Base-by-base conservation (phyloP, 139 green algal genomes). In the Chlamydomonas sphaeroides region DNA sequence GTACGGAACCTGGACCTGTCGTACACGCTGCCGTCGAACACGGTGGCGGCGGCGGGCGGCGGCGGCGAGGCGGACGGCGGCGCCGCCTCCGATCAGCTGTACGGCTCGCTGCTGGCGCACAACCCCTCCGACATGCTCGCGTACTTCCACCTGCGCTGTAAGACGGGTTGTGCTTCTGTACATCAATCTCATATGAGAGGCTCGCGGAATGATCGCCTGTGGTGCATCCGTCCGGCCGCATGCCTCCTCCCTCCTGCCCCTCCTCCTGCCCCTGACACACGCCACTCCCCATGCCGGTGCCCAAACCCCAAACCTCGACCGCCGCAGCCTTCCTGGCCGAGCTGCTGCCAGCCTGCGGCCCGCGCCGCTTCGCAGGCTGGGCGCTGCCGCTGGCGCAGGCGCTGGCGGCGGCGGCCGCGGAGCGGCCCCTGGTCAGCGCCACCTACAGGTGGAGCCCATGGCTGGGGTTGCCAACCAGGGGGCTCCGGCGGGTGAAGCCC, bases 351-450 rank as follows among this genome's bases (percentile, higher is more conserved):
- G 7, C 32, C 2, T 41, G 25, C 36, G 77, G 77, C 26, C 63
- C 77, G 26, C 1, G 0, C 2, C 65, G 57, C 7, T 75, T 84
- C 49, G 77, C 33, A 5, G 3, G 48, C 35, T 84, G 77, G 77
- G 33, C 65, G 5, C 77, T 84, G 45, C 77, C 77, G 48, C 35
- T 68, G 49, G 63, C 77, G 33, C 48, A 75, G 65, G 65, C 63
- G 45, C 49, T 84, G 45, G 48, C 35, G 32, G 63, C 26, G 26
- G 33, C 49, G 65, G 77, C 63, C 35, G 49, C 77, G 63, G 63
- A 84, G 77, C 49, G 48, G 63, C 77, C 77, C 5, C 28, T 68
- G 30, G 33, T 84, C 17, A 74, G 77, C 63, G 76, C 76, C 14
- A 66, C 63, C 26, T 83, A 66, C 63, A 26, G n/a, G 59, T 65